Evolutionary conservation across 768 basidiomycete species (phyloP).

Genomic region (Asterophora lycoperdoides): DNA sequence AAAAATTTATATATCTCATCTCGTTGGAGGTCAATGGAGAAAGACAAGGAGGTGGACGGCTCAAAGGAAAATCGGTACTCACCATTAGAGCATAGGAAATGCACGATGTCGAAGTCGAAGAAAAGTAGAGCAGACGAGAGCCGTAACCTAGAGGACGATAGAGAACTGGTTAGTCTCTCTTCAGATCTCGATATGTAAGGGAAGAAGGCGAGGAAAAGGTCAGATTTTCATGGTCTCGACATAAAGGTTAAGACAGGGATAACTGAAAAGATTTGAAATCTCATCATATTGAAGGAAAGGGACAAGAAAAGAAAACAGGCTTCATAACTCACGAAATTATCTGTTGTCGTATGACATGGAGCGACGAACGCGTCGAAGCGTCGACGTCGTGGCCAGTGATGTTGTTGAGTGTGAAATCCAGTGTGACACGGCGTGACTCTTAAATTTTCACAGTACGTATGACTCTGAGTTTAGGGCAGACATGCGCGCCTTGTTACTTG

Average conservation of each 20-base stretch:
- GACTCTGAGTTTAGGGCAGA: constrained; percentile 15
- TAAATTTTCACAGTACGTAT: neutral
- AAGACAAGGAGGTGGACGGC: neutral
- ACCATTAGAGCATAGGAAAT: neutral
- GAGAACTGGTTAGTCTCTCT: neutral
- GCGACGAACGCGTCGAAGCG: too few species aligned
- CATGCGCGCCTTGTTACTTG: neutral
- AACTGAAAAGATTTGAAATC: constrained; percentile 30
- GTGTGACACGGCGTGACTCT: neutral
- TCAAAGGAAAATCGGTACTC: neutral
- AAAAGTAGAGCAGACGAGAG: neutral
- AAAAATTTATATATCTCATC: constrained; percentile 29
- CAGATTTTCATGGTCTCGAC: constrained; percentile 33
- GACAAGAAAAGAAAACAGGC: neutral
- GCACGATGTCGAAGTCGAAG: neutral
- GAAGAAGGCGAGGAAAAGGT: constrained; percentile 1
- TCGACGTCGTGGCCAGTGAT: neutral
- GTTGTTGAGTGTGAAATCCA: neutral
- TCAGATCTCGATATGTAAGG: neutral
- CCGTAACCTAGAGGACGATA: neutral
- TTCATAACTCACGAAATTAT: neutral
- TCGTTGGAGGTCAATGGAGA: constrained; percentile 7
- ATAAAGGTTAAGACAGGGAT: constrained; percentile 32
- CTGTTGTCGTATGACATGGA: too few species aligned
- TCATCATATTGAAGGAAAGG: constrained; percentile 18